phyloP scores from a whole-genome alignment of 1,284 basidiomycete species.

The Schizophyllum amplum region DNA sequence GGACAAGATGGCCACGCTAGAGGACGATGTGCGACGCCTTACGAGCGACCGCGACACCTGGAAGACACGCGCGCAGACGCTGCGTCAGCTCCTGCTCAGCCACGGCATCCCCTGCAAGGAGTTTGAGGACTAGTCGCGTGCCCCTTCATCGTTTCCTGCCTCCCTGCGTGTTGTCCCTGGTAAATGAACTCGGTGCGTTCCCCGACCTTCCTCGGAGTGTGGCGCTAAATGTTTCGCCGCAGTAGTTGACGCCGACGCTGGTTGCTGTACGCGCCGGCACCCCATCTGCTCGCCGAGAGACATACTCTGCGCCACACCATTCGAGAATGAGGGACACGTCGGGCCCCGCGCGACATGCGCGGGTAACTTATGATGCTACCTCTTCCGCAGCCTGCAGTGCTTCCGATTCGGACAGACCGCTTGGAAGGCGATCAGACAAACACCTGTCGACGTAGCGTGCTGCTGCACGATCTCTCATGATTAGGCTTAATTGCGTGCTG shows the following conservation, averaged over 20 bases:
- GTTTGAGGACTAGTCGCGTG: conserved; percentile 18
- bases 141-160: too few relatives aligned
- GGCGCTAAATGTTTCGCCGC: not conserved
- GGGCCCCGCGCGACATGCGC: too few relatives aligned
- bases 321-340: not conserved
- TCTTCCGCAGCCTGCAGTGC: too few relatives aligned
- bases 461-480: too few relatives aligned
- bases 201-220: not conserved
- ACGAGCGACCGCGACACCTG: conserved; percentile 44
- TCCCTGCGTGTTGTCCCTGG: not conserved
- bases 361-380: too few relatives aligned
- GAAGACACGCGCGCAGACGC: conserved; percentile 38
- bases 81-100: conserved; percentile 37
- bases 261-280: not conserved
- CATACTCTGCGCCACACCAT: not conserved
- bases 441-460: not conserved
- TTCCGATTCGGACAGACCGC: not conserved
- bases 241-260: not conserved
- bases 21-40: conserved; percentile 37
- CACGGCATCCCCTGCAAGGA: conserved; percentile 39
- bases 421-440: too few relatives aligned
- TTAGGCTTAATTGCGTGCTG: too few relatives aligned
- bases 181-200: not conserved
- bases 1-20: conserved; percentile 54
- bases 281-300: not conserved